Conservation (phyloP, 2,329 filamentous ascomycete genomes). For the Diaporthe destruens region DNA sequence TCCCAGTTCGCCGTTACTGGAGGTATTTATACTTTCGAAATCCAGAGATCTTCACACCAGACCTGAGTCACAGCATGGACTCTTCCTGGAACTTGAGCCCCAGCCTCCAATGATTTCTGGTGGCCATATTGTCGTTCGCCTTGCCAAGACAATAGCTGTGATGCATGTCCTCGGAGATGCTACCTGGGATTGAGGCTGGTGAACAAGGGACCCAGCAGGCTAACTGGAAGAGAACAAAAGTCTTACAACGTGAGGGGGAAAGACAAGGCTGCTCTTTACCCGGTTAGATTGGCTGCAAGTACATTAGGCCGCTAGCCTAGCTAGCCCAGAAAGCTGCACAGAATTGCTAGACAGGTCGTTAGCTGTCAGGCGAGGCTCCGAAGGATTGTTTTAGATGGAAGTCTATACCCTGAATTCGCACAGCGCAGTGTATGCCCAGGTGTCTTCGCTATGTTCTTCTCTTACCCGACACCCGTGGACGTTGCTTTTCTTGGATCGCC, state of each 20-base stretch:
- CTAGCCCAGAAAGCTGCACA: neutral
- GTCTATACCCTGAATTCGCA: neutral
- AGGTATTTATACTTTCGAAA: neutral
- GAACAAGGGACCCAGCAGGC: neutral
- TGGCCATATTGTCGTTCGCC: neutral
- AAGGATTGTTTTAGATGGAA: neutral
- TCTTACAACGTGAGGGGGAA: neutral
- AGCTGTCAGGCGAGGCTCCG: neutral
- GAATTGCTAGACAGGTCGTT: neutral
- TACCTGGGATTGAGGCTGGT: neutral
- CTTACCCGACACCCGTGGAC: neutral
- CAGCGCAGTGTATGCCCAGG: neutral
- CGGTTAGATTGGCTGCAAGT: conserved; percentile 6
- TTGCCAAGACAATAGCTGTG: conserved; percentile 6
- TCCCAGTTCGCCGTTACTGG: fast-evolving
- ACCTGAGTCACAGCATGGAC: neutral
- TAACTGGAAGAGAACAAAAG: neutral
- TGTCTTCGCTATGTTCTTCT: neutral
- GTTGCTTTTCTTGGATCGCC: neutral
- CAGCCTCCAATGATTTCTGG: neutral
- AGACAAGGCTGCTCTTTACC: neutral
- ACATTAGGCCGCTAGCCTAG: neutral
- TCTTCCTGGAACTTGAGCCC: neutral
- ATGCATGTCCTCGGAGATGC: conserved; percentile 15
- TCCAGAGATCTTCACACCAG: neutral